Percentiles rank a stretch among this genome's conserved stretches.
Conservation (phyloP, 2,329 filamentous ascomycete species). For the Clathrospora elynae region DNA sequence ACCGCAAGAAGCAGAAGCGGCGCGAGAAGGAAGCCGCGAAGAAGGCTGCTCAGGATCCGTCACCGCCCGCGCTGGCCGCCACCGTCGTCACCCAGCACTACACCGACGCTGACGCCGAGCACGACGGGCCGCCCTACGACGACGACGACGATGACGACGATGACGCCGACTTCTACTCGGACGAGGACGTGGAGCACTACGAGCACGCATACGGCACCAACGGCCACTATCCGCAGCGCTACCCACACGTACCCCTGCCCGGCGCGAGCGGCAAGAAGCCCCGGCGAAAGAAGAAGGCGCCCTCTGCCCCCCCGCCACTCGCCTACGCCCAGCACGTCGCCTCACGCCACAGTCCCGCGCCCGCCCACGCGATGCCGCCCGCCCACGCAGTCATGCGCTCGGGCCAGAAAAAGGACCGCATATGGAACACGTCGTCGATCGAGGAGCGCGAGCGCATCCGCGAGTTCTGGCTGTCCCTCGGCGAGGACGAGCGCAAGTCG, state of each 20-base stretch:
- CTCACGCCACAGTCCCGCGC: constrained; percentile 48
- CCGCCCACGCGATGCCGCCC: constrained; percentile 44
- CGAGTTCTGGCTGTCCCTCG: constrained; percentile 94
- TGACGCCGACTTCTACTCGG: constrained; percentile 49
- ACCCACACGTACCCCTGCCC: constrained; percentile 29
- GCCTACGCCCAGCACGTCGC: constrained; percentile 37
- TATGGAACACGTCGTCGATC: constrained; percentile 95
- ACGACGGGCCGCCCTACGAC: constrained; percentile 49
- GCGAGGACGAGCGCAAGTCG: constrained; percentile 92
- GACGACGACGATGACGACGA: constrained; percentile 45
- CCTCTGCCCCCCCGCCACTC: constrained; percentile 41
- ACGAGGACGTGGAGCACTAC: constrained; percentile 42
- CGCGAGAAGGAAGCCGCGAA: constrained; percentile 81
- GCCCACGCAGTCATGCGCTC: constrained; percentile 52
- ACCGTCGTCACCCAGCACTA: constrained; percentile 42
- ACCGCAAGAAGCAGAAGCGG: constrained; percentile 94
- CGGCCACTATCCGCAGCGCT: constrained; percentile 39
- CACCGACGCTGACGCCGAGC: constrained; percentile 51
- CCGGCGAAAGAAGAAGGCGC: constrained; percentile 70
- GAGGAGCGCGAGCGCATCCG: constrained; percentile 98
- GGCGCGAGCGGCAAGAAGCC: constrained; percentile 55
- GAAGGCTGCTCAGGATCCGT: constrained; percentile 47
- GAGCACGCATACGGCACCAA: constrained; percentile 42
- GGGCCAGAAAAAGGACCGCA: constrained; percentile 72
- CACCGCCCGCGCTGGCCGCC: constrained; percentile 19